Base-by-base conservation (phyloP, 2,329 filamentous ascomycete genomes). In the Fusarium aywerte region DNA sequence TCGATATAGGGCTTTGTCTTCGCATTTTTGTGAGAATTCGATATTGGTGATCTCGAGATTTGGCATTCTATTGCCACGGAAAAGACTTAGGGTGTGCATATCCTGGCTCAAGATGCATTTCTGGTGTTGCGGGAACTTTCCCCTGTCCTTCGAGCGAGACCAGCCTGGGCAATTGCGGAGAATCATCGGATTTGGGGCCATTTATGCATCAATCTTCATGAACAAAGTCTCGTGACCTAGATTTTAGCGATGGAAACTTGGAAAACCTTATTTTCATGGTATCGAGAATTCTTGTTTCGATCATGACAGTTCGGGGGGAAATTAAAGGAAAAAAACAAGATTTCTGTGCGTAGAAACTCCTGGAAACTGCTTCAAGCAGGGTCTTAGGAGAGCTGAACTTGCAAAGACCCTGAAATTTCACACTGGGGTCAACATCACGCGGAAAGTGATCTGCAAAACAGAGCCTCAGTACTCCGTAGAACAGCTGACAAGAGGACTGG, bases 321-420 rank as follows among this genome's bases (percentile, higher is more conserved):
- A 51, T 36, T 52, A 57, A 61, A 52, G 61, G 42, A 48, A 58
- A 52, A 45, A 48, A 58, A 52, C 43, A 51, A 50, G 50, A 53
- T 56, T 51, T 25, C 9, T 16, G 48, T 15, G 33, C n/a, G 16
- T 54, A 29, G 62, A 71, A 72, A 43, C 29, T 42, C 36, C 7
- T 63, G 25, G 70, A 72, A 72, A 32, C 25, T 32, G 18, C 47
- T 33, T 36, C 16, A 47, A 43, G 13, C 21, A 64, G 39, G 48
- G 54, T 32, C n/a, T 40, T 12, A 48, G 32, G 36, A 43, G 58
- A 53, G 29, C 23, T 36, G 25, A 25, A 27, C 47, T 43, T 44
- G 53, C 27, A 29, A 58, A 58, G 65, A 72, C 70, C 68, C 68
- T 70, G 55, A 59, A 65, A 58, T 57, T 56, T 56, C 33, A 52